Base-by-base conservation (phyloP, 768 basidiomycete species). In the Boletus huronensis region DNA sequence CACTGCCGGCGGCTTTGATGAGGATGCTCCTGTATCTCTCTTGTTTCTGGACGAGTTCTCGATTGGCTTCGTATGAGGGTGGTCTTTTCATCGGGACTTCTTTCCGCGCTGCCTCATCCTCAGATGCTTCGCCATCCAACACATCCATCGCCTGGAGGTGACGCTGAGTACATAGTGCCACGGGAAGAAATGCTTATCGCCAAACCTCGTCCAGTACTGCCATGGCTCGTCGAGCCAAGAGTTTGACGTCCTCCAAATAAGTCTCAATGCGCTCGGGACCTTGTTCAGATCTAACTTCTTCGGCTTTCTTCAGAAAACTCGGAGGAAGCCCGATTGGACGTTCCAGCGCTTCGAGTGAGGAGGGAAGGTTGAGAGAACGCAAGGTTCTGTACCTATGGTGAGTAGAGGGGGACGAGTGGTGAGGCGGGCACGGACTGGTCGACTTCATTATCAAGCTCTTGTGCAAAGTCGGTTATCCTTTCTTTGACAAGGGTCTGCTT, bases 281-380 rank as follows among this genome's bases (percentile, higher is more conserved):
- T 59, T 92, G 81, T 50, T 89, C 88, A 0, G 81, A 71, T 38
- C 90, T 80, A 2, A 98, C 83, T 68, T 96, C 88, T 64, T 90
- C 88, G 0, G 92, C 88, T 70, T 91, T 93, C 49, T 81, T 83
- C 47, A 98, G 70, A 23, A 98, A 72, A 58, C 92, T 92, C 0
- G 93, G 89, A 7, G 96, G 96, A 16, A 98, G 77, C 17, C 93
- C 92, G 23, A 92, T 80, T 1, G 90, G 90, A 25, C 86, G 79
- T 64, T 96, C 93, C 3, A 97, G 74, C 1, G 92, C 93, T 63
- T 98, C 93, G 25, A 97, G 77, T 1, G 92, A 79, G 1, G 90
- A 84, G 7, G 94, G 96, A 16, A 97, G 80, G 63, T 90, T 90
- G 43, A 91, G 77, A 1, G 75, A 78, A 60, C 82, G 83, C 16